Evolutionary conservation across 2,329 filamentous ascomycete species (phyloP), one percentile per base, ranked within the genome.

Genomic region (Fusarium ramigenum): DNA sequence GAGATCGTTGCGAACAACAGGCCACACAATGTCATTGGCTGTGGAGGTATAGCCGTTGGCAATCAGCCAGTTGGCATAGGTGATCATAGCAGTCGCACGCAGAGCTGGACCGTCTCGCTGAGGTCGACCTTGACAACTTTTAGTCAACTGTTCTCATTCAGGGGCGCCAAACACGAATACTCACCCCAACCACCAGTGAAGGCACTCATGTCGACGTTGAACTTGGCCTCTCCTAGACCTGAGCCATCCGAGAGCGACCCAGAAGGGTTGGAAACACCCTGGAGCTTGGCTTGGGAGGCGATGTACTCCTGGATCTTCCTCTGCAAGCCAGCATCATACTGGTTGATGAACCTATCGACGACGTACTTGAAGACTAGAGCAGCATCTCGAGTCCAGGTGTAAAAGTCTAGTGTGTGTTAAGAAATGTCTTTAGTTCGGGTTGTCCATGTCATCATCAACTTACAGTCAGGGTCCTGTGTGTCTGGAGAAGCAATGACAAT

Each of bases 91-190:
- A 50, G 90, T 93, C 3, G 93, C 93, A 57, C 94, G 88, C 43
- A 96, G 87, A 28, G 93, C 90, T 30, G 94, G 93, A 0, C 93
- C 93, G 81, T 96, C 93, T 46, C 92, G 87, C 81, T 96, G 93
- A 18, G 93, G 93, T 25, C 93, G 89, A 34, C 93, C 84, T 84
- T 59, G 1, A 7, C 15, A 25, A 14, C 18, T 37, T 43, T 75
- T 34, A 79, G 61, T 54, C n/a, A 49, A n/a, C 18, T 49, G 19
- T 44, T 46, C 10, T 19, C 15, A 12, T n/a, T 28, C 7, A 28
- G 30, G 32, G 23, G 21, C n/a, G 30, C 25, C 23, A 28, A 58
- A 18, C 15, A 49, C 36, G 25, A 32, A 42, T 7, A 60, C 79
- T 63, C 68, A 80, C 85, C 93, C 93, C 93, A 96, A 10, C 83